phyloP scores from a whole-genome alignment of 2,329 filamentous ascomycete species.

The Stagonosporopsis cucurbitacearum region DNA sequence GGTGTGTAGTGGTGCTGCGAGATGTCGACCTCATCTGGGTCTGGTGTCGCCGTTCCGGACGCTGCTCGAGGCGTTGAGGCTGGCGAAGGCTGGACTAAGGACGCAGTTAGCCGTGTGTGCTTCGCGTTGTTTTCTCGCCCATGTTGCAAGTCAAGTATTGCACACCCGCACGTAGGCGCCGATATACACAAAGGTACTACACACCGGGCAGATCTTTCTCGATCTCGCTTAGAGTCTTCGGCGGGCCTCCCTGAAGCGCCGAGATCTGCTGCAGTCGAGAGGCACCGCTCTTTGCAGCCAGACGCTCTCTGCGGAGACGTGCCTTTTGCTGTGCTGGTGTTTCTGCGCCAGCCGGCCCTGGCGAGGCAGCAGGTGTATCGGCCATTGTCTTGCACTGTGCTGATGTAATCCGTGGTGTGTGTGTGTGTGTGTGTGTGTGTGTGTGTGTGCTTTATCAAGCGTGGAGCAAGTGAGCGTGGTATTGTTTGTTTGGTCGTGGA shows the following conservation, averaged over 20 bases:
- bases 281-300: slow-evolving; percentile 78
- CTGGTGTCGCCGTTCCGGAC: slow-evolving; percentile 50
- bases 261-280: slow-evolving; percentile 77
- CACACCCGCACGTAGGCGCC: slow-evolving; percentile 3
- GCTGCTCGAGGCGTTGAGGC: slow-evolving; percentile 27
- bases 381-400: slow-evolving; percentile 27
- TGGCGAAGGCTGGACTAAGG: slow-evolving; percentile 32
- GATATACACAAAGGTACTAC: not conserved
- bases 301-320: slow-evolving; percentile 76
- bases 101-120: slow-evolving; percentile 29
- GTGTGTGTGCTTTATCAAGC: too few species aligned
- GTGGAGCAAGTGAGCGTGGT: not conserved
- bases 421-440: too few species aligned
- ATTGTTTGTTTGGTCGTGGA: slow-evolving; percentile 8
- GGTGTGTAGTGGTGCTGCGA: slow-evolving; percentile 75
- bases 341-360: slow-evolving; percentile 30
- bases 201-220: slow-evolving; percentile 46
- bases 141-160: not conserved
- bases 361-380: slow-evolving; percentile 29
- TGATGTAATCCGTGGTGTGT: not conserved
- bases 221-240: slow-evolving; percentile 44
- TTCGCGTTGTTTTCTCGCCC: not conserved
- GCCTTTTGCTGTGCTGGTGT: slow-evolving; percentile 64
- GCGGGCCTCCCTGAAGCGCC: slow-evolving; percentile 65
- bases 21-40: slow-evolving; percentile 78